Evolutionary conservation across 1,284 basidiomycete species (phyloP), one percentile per base, ranked within the genome.

Genomic region (Trichosporon faecale): DNA sequence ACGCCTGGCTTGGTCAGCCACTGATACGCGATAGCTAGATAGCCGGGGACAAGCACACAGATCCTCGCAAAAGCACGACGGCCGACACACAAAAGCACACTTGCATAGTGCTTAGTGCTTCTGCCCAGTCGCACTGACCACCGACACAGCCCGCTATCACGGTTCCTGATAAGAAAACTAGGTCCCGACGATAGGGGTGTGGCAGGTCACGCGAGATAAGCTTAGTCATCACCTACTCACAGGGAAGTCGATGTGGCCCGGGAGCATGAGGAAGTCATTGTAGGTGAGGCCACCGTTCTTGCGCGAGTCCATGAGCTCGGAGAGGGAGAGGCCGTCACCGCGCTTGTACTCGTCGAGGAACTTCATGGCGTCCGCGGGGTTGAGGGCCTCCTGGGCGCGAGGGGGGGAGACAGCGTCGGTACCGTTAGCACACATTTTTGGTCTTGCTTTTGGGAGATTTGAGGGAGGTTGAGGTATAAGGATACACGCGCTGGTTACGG

Each of bases 211-310:
- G 35, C 35, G 64, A 65, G 23, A 35, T 63, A 21, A 61, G 11
- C 16, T 60, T n/a, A 37, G 57, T n/a, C 5, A 37, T 66, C 52
- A n/a, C n/a, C 44, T 60, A 69, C 87, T 88, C 1, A 94, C 92
- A 40, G 91, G 87, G 83, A 99, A 99, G 86, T 95, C 90, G 78
- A 99, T 98, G 85, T 93, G 95, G 68, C 97, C 96, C n/a, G 97
- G 96, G 4, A 95, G 87, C 71, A 95, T 86, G 75, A 95, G 87
- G 84, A 96, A 94, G 82, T 96, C 93, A 79, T 95, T 98, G 86
- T 99, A 99, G 23, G 96, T 98, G 76, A 99, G 89, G 25, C 96
- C 96, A 55, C 96, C 96, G 81, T 96, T 91, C 78, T 89, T 84
- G 66, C 85, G 86, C 12, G 93, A 93, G 87, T 98, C 89, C 90